phyloP scores from a whole-genome alignment of 805 yeast genomes.

The Cyberlindnera veronae region DNA sequence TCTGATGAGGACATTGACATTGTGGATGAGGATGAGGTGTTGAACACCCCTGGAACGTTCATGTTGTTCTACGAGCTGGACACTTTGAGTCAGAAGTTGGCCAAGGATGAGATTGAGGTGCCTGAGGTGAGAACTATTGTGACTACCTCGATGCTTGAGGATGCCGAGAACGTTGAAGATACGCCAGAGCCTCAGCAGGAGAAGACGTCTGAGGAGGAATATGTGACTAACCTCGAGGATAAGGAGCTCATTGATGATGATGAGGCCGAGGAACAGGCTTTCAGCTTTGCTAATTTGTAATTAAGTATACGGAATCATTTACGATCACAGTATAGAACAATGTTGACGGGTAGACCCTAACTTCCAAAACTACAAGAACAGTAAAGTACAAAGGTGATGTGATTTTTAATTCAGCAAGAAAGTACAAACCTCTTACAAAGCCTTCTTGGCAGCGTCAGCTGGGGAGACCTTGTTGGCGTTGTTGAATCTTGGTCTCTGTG shows the following conservation, averaged over 20 bases:
- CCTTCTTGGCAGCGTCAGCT: constrained; percentile 96
- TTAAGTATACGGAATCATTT: neutral
- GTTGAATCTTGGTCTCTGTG: constrained; percentile 98
- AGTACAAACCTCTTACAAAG: constrained; percentile 40
- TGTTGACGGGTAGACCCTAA: too few relatives aligned
- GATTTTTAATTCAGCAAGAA: constrained; percentile 6
- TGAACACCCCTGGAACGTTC: constrained; percentile 80
- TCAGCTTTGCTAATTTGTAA: neutral
- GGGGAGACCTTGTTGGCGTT: constrained; percentile 95
- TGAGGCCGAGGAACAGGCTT: constrained; percentile 1
- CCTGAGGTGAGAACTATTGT: neutral
- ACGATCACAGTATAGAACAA: too few relatives aligned
- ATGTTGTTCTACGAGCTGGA: constrained; percentile 84
- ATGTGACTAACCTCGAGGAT: neutral
- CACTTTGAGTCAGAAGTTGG: constrained; percentile 29
- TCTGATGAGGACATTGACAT: constrained; percentile 86
- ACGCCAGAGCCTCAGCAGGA: too few relatives aligned
- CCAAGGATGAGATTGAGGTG: constrained; percentile 13
- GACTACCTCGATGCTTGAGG: neutral
- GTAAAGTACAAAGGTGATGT: constrained; percentile 2
- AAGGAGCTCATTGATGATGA: constrained; percentile 1
- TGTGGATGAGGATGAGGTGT: constrained; percentile 76
- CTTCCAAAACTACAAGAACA: neutral
- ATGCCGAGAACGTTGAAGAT: neutral
- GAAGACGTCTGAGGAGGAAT: neutral